Evolutionary conservation across 176 grass and related monocot species (phyloP).

Genomic region (Musa itinerans): DNA sequence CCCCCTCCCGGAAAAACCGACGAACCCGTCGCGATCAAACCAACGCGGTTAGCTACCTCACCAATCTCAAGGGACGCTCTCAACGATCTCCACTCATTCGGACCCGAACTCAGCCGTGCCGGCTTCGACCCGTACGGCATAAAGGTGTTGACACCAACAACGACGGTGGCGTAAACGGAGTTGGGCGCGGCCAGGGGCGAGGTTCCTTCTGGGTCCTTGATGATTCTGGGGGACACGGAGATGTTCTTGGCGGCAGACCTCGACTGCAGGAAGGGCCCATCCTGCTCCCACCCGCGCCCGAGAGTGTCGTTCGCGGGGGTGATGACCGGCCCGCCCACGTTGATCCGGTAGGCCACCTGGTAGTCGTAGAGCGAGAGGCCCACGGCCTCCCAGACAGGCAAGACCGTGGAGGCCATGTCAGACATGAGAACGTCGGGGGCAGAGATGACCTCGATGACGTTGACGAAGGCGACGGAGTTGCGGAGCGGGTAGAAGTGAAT

Average conservation of each 20-base stretch:
- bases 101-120: no score
- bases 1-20: no score
- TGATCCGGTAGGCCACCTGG: conserved; percentile 40
- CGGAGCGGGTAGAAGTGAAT: conserved; percentile 47
- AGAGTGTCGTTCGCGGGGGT: conserved; percentile 69
- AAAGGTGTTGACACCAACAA: no score
- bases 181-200: conserved; percentile 59
- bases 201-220: conserved; percentile 55
- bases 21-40: no score
- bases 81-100: no score
- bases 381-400: conserved; percentile 28
- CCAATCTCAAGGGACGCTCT: no score
- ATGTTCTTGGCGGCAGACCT: conserved; percentile 32
- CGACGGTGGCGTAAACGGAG: conserved; percentile 50
- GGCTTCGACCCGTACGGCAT: no score
- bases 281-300: conserved; percentile 51
- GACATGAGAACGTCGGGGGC: conserved; percentile 64
- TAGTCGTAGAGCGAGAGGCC: conserved; percentile 37
- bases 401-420: conserved; percentile 35
- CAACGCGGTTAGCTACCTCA: no score
- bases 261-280: conserved; percentile 32
- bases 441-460: conserved; percentile 87
- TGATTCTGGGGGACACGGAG: conserved; percentile 30
- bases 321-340: conserved; percentile 20
- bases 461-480: conserved; percentile 64